Conservation (phyloP, 495 filamentous ascomycete species). For the Evernia prunastri region DNA sequence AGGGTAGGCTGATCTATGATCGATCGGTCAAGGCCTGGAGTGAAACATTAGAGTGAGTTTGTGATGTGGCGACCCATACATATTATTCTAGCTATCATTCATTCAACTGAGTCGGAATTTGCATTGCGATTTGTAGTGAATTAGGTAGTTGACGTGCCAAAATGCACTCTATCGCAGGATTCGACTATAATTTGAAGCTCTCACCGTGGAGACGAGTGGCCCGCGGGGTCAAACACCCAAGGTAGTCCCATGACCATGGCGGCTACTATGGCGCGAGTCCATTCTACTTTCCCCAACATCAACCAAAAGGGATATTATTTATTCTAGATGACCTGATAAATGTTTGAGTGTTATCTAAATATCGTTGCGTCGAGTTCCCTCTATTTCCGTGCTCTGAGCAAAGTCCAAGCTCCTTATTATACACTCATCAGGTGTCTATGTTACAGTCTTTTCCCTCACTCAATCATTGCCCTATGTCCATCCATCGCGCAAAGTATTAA, state of each 20-base stretch:
- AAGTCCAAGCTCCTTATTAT: background rate
- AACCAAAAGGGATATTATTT: background rate
- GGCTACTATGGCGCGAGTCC: background rate
- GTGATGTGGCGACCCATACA: background rate
- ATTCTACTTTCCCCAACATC: background rate
- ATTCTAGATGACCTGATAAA: background rate
- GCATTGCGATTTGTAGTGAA: background rate
- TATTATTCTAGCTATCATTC: background rate
- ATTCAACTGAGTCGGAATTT: background rate
- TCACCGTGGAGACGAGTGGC: no score
- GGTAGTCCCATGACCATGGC: no score
- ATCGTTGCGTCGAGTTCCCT: background rate
- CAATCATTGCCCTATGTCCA: background rate
- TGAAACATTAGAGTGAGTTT: background rate
- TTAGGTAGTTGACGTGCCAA: background rate
- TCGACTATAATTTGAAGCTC: background rate
- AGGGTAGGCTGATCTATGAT: background rate
- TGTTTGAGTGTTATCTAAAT: background rate
- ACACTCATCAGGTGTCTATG: background rate
- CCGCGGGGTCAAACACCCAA: no score
- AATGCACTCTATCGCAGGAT: background rate
- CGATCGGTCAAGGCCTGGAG: background rate
- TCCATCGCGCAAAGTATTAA: background rate
- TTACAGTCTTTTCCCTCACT: conserved; percentile 2
- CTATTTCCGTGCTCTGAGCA: background rate